Percentiles rank a stretch among this genome's conserved stretches.
phyloP scores from a whole-genome alignment of 768 basidiomycete species.

The Nidularia sp. region DNA sequence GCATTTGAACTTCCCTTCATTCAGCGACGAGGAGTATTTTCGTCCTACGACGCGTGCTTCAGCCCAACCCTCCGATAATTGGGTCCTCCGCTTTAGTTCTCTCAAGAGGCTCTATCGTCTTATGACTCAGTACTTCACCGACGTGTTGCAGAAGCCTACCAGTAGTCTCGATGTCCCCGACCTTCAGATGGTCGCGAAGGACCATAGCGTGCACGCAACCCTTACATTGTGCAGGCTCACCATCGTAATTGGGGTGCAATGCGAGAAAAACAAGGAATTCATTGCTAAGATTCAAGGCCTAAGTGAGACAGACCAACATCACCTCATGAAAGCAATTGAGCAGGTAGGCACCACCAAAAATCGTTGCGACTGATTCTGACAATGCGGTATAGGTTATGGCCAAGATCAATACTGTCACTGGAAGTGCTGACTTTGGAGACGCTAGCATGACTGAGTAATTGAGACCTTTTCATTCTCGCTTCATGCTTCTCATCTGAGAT shows the following conservation, averaged over 20 bases:
- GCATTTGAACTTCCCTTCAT: conserved; percentile 1
- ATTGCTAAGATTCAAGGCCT: conserved; percentile 86
- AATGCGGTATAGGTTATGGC: conserved; percentile 59
- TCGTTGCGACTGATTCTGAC: not conserved
- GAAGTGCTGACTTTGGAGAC: conserved; percentile 47
- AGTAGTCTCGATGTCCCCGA: conserved; percentile 81
- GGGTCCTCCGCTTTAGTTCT: conserved; percentile 81
- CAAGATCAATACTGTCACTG: conserved; percentile 54
- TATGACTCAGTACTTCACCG: conserved; percentile 84
- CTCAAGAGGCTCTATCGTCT: conserved; percentile 85
- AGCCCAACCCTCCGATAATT: conserved; percentile 73
- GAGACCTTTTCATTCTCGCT: conserved; percentile 19
- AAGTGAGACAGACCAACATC: conserved; percentile 80
- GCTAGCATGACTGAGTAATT: conserved; percentile 69
- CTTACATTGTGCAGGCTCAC: conserved; percentile 76
- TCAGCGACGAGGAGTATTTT: conserved; percentile 79
- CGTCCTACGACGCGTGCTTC: conserved; percentile 54
- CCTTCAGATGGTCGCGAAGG: conserved; percentile 82
- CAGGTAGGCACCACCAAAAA: conserved; percentile 44
- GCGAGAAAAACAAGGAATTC: conserved; percentile 82
- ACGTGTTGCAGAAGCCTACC: conserved; percentile 78
- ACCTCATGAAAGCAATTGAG: conserved; percentile 91
- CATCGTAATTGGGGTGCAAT: conserved; percentile 85
- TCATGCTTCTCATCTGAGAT: conserved; percentile 5
- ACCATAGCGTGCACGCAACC: conserved; percentile 59